Conservation (phyloP, 1,284 basidiomycete species). For the Ustilago cynodontis region DNA sequence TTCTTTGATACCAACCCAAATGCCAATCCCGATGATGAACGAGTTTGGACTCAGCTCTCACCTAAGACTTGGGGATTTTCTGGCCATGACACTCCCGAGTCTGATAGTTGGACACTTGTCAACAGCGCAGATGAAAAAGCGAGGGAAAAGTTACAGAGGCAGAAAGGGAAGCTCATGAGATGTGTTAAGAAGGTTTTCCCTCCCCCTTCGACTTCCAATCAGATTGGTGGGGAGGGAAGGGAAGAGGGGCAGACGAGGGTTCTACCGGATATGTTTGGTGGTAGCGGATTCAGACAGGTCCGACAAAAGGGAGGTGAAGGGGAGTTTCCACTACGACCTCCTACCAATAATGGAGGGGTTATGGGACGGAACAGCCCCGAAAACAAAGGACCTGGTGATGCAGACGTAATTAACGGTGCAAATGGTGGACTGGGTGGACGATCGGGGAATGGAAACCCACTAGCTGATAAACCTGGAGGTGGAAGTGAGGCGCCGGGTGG, state of each 20-base stretch:
- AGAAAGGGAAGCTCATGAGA: conserved; percentile 10
- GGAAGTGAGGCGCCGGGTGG: not conserved
- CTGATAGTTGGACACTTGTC: conserved; percentile 10
- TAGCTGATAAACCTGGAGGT: not conserved
- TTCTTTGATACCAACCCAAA: conserved; percentile 7
- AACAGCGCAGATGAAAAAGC: not conserved
- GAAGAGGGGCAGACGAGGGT: not conserved
- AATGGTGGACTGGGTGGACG: not conserved
- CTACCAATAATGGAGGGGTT: not conserved
- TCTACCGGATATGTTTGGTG: conserved; percentile 15
- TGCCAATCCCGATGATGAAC: conserved; percentile 12
- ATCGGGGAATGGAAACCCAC: not conserved
- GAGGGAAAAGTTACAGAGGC: conserved; percentile 3
- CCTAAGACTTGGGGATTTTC: conserved; percentile 32
- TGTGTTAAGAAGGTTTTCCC: conserved; percentile 11
- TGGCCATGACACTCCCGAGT: not conserved
- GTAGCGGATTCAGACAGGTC: conserved; percentile 4
- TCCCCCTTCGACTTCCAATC: too few relatives aligned
- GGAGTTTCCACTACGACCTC: not conserved
- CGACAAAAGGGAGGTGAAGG: not conserved
- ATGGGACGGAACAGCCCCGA: not conserved
- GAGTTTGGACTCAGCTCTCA: conserved; percentile 7
- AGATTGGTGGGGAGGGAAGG: not conserved
- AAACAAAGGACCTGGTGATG: not conserved
- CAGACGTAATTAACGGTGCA: not conserved